Conservation (phyloP, 108 stramenopile genomes). For the Skeletonema tropicum region DNA sequence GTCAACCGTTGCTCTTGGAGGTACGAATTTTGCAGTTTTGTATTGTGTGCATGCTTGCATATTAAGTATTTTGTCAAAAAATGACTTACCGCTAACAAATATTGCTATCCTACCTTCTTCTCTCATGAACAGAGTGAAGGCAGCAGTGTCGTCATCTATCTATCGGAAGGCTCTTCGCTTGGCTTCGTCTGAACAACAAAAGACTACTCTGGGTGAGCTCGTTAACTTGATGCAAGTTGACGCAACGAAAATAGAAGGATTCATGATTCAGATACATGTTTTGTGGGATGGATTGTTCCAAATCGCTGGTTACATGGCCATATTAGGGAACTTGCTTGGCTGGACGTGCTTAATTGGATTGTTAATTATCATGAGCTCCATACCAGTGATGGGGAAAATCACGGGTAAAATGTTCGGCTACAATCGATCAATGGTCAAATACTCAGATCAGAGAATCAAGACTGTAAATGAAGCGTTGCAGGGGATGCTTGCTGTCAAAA, state of each 20-base stretch:
- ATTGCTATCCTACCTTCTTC: not conserved
- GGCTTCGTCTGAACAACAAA: constrained; percentile 63
- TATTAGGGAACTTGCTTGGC: constrained; percentile 73
- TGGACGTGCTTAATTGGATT: constrained; percentile 83
- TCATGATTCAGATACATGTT: constrained; percentile 71
- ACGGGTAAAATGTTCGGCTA: constrained; percentile 72
- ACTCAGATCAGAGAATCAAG: constrained; percentile 85
- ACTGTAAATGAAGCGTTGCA: constrained; percentile 89
- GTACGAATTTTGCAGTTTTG: constrained; percentile 5
- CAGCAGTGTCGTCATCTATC: constrained; percentile 75
- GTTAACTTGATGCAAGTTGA: constrained; percentile 95
- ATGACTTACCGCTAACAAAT: not conserved
- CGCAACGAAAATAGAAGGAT: constrained; percentile 80
- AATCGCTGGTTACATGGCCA: constrained; percentile 74
- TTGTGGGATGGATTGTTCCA: constrained; percentile 82
- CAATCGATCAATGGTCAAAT: constrained; percentile 71
- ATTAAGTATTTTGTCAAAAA: no score
- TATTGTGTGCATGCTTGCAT: not conserved
- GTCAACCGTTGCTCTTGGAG: constrained; percentile 61
- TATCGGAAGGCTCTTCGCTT: constrained; percentile 89
- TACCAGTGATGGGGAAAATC: constrained; percentile 70
- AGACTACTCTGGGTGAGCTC: constrained; percentile 77
- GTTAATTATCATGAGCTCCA: constrained; percentile 68
- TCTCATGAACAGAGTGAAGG: constrained; percentile 29
- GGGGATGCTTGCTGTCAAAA: constrained; percentile 91